Percentiles rank a stretch among this genome's conserved stretches.
Evolutionary conservation across 2,329 filamentous ascomycete species (phyloP).

Genomic region (Cercospora janseana): DNA sequence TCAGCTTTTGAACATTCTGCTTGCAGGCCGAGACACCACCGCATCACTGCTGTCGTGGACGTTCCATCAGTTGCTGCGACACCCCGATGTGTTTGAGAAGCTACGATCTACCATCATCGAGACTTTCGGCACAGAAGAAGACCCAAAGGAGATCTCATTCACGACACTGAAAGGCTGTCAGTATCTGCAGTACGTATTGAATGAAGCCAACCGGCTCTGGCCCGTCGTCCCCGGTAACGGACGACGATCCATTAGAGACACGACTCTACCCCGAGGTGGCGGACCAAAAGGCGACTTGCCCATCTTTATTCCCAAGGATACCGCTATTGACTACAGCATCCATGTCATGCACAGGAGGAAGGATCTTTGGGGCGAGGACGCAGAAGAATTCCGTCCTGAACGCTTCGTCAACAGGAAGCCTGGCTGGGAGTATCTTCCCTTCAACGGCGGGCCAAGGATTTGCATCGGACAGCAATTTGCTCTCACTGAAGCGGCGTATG

Average conservation of each 20-base stretch:
- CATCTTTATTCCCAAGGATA: slow-evolving; percentile 44
- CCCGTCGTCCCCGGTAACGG: slow-evolving; percentile 77
- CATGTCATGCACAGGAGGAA: slow-evolving; percentile 41
- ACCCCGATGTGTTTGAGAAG: slow-evolving; percentile 50
- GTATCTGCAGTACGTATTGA: slow-evolving; percentile 54
- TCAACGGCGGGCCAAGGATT: slow-evolving; percentile 61
- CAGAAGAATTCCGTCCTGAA: slow-evolving; percentile 41
- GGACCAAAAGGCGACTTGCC: slow-evolving; percentile 55
- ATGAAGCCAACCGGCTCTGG: slow-evolving; percentile 68
- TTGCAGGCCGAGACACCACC: slow-evolving; percentile 63
- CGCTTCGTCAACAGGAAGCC: slow-evolving; percentile 34
- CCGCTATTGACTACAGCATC: slow-evolving; percentile 35
- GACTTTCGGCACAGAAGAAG: slow-evolving; percentile 47
- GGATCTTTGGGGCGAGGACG: slow-evolving; percentile 42
- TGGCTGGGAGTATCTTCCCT: slow-evolving; percentile 40
- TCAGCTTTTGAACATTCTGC: slow-evolving; percentile 61
- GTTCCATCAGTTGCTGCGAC: slow-evolving; percentile 52
- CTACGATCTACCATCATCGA: slow-evolving; percentile 52
- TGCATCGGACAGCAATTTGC: slow-evolving; percentile 85
- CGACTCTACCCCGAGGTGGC: slow-evolving; percentile 67
- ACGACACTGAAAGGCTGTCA: slow-evolving; percentile 68
- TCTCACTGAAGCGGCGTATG: slow-evolving; percentile 37
- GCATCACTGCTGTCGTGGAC: slow-evolving; percentile 55
- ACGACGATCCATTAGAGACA: slow-evolving; percentile 67
- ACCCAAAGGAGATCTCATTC: slow-evolving; percentile 49